Evolutionary conservation across 179 eudicot species (phyloP).

Genomic region (Heliamphora ciliata): DNA sequence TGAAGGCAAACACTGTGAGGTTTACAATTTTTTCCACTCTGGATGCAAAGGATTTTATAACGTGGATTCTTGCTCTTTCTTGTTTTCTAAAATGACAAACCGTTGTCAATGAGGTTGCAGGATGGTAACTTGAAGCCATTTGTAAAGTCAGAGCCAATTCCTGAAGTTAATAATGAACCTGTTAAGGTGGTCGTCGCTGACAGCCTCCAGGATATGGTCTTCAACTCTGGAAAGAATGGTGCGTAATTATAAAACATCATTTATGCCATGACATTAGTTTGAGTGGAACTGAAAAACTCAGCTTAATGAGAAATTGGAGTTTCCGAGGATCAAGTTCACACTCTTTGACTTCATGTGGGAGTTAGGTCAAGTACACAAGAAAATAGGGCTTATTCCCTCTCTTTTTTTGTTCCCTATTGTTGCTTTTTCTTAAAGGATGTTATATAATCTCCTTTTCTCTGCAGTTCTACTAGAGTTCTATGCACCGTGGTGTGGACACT

Average conservation of each 20-base stretch:
- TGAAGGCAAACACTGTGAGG: background rate
- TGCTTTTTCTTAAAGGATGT: background rate
- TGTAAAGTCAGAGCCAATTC: constrained; percentile 51
- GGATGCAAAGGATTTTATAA: background rate
- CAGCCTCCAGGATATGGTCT: constrained; percentile 40
- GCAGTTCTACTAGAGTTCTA: constrained; percentile 60
- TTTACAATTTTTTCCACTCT: background rate
- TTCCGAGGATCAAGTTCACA: background rate
- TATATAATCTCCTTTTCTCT: background rate
- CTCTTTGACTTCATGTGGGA: background rate
- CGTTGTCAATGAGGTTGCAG: constrained; percentile 22
- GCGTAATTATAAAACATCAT: too few relatives aligned
- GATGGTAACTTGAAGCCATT: constrained; percentile 47
- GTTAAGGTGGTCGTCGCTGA: constrained; percentile 57
- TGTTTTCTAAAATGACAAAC: constrained; percentile 7
- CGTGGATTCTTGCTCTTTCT: background rate
- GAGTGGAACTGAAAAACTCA: too few relatives aligned
- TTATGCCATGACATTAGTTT: too few relatives aligned
- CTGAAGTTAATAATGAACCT: constrained; percentile 49
- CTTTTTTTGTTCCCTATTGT: background rate
- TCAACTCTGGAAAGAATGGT: constrained; percentile 58
- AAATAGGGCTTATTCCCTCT: too few relatives aligned
- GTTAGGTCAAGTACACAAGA: background rate
- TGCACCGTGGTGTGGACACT: constrained; percentile 76
- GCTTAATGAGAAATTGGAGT: too few relatives aligned